These are phyloP conservation scores for Vigna reflexopilosa DNA, from an alignment of 306 rosid genomes.

Conservation along the genomic window DNA sequence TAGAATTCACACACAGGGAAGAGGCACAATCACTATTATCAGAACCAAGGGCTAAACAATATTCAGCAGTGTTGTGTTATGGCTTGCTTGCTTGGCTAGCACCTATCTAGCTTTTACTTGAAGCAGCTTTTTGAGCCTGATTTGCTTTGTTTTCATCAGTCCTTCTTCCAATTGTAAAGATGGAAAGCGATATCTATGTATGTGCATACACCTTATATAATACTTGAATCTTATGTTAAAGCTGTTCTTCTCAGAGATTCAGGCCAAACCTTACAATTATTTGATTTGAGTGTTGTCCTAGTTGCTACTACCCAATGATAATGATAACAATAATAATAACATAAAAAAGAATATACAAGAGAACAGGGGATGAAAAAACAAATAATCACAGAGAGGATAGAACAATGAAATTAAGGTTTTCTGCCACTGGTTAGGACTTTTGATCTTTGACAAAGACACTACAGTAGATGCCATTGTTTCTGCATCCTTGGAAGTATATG, in stretches of 20 bases:
- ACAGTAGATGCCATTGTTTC: conserved; percentile 38
- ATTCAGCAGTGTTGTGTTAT: background rate
- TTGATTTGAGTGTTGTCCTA: conserved; percentile 38
- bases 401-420: conserved; percentile 40
- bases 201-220: conserved; percentile 36
- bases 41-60: conserved; percentile 75
- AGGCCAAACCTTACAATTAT: conserved; percentile 48
- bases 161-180: conserved; percentile 61
- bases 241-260: conserved; percentile 42
- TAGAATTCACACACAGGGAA: conserved; percentile 85
- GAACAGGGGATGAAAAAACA: background rate
- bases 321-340: background rate
- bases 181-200: conserved; percentile 43
- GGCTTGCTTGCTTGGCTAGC: background rate
- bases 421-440: conserved; percentile 41
- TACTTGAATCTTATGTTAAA: conserved; percentile 32
- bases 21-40: conserved; percentile 96
- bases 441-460: conserved; percentile 45
- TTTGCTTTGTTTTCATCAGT: conserved; percentile 55
- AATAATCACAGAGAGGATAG: conserved; percentile 16
- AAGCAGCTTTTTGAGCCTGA: conserved; percentile 47
- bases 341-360: background rate
- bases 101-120: conserved; percentile 43
- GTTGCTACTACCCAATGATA: background rate
- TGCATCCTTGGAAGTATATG: conserved; percentile 36